Evolutionary conservation across 495 filamentous ascomycete species (phyloP).

Genomic region (Penicillium dipodomyicola): DNA sequence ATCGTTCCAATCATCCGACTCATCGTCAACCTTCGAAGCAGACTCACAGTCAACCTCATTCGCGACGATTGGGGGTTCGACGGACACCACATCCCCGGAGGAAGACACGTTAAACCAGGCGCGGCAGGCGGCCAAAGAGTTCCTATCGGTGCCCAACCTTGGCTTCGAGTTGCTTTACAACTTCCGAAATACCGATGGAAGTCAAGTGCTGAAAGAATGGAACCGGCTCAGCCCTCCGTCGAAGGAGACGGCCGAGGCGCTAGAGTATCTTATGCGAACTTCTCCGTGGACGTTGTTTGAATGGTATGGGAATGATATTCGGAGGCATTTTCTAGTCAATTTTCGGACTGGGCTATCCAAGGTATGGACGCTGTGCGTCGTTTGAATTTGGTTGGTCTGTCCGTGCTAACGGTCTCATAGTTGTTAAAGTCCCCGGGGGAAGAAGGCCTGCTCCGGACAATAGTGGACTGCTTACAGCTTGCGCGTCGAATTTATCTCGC

Average conservation of each 20-base stretch:
- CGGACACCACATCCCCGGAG: constrained; percentile 35
- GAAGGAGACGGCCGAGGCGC: constrained; percentile 34
- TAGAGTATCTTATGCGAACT: constrained; percentile 38
- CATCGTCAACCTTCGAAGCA: constrained; percentile 22
- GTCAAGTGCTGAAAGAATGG: constrained; percentile 29
- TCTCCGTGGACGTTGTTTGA: constrained; percentile 34
- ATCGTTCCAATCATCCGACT: constrained; percentile 21
- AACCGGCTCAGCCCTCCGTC: constrained; percentile 34
- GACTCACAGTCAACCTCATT: constrained; percentile 20
- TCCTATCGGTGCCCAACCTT: constrained; percentile 54
- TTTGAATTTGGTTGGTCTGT: background rate
- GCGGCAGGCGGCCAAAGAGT: constrained; percentile 65
- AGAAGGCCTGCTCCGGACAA: constrained; percentile 35
- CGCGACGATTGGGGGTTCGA: constrained; percentile 3
- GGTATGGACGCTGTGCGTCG: constrained; percentile 27
- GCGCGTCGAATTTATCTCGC: constrained; percentile 46
- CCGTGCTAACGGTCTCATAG: constrained; percentile 25
- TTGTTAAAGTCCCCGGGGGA: constrained; percentile 25
- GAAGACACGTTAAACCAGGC: constrained; percentile 63
- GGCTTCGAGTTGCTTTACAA: constrained; percentile 29
- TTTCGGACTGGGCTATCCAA: constrained; percentile 36
- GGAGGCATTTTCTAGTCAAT: constrained; percentile 50
- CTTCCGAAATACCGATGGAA: constrained; percentile 27
- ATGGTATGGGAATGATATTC: constrained; percentile 55
- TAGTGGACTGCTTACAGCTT: constrained; percentile 44